Base-by-base conservation (phyloP, 2,329 filamentous ascomycete species). In the Penicillium sp. region DNA sequence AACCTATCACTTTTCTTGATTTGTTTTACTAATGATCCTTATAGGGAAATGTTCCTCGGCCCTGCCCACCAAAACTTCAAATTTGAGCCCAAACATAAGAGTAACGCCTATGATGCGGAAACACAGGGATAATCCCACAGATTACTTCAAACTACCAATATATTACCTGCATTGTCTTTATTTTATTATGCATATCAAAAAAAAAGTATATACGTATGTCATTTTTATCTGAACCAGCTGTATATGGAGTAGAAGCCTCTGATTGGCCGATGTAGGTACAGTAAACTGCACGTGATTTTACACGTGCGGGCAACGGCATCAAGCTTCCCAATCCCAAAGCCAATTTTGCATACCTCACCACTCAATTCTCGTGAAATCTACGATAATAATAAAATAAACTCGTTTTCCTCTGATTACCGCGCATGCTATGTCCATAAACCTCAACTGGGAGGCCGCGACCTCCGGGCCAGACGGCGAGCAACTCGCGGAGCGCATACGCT, bases 81-180 rank as follows among this genome's bases (percentile, higher is more conserved):
- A 63, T 99, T 97, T 76, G 86, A 93, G 76, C 94, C 94, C 3
- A 99, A 99, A 80, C 94, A 99, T 79, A 97, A 96, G 79, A 94
- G 90, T 47, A 95, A 96, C 70, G 84, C 87, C 53, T 96, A 96
- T 69, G 89, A 92, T 65, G 85, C 89, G 49, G 90, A 91, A 72
- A 88, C 86, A 1, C 86, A 90, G 68, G 87, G 88, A 49, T 88
- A 48, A 33, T 21, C 6, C 3, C 1, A 28, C n/a, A n/a, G 11
- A 30, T 12, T 28, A 7, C 21, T 7, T 18, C 20, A 20, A 18
- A 6, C 9, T 21, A 18, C 6, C 11, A 43, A 12, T 23, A 23
- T 21, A 14, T 23, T 23, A 18, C 11, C 5, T 42, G 18, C 3
- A 18, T 42, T 21, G 6, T 43, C 20, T 43, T 18, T 16, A 30